A percentile compares a stretch with the other conserved stretches of the same genome.
phyloP scores from a whole-genome alignment of 2,329 filamentous ascomycete species.

The Epichloe gansuensis region DNA sequence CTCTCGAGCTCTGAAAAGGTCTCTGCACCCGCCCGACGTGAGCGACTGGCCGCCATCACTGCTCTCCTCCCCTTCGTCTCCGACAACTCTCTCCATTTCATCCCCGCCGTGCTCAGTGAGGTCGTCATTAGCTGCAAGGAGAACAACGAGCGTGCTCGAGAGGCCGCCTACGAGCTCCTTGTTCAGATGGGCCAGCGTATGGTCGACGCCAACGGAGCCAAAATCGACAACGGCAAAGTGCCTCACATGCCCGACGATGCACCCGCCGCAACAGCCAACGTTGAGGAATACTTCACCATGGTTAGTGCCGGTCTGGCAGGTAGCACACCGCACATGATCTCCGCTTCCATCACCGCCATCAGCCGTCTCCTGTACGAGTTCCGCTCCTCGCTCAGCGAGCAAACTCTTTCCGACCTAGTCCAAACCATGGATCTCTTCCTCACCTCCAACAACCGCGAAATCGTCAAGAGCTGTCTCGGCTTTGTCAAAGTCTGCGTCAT shows the following conservation, averaged over 20 bases:
- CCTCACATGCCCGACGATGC: conserved; percentile 76
- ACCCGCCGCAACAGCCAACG: conserved; percentile 61
- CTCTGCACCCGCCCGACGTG: conserved; percentile 72
- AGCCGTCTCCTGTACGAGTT: conserved; percentile 92
- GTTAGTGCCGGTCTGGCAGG: conserved; percentile 90
- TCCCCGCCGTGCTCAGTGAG: conserved; percentile 81
- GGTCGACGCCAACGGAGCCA: conserved; percentile 48
- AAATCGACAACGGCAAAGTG: conserved; percentile 77
- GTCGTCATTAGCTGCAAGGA: conserved; percentile 96
- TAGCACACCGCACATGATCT: conserved; percentile 92
- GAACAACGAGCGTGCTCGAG: conserved; percentile 88
- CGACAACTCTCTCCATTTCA: conserved; percentile 73
- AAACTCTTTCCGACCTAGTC: conserved; percentile 71
- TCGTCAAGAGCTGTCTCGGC: conserved; percentile 85
- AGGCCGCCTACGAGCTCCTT: conserved; percentile 78
- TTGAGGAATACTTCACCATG: conserved; percentile 98
- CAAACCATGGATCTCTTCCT: conserved; percentile 94
- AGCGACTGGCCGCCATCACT: conserved; percentile 72
- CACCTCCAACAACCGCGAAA: conserved; percentile 91
- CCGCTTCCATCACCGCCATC: conserved; percentile 88
- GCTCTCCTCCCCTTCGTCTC: conserved; percentile 73
- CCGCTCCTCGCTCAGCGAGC: conserved; percentile 53
- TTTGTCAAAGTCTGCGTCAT: conserved; percentile 96
- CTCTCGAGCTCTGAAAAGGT: conserved; percentile 72
- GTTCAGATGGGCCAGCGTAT: conserved; percentile 82